Evolutionary conservation across 2,329 filamentous ascomycete species (phyloP).

Genomic region (Ceratocystiopsis sp.): DNA sequence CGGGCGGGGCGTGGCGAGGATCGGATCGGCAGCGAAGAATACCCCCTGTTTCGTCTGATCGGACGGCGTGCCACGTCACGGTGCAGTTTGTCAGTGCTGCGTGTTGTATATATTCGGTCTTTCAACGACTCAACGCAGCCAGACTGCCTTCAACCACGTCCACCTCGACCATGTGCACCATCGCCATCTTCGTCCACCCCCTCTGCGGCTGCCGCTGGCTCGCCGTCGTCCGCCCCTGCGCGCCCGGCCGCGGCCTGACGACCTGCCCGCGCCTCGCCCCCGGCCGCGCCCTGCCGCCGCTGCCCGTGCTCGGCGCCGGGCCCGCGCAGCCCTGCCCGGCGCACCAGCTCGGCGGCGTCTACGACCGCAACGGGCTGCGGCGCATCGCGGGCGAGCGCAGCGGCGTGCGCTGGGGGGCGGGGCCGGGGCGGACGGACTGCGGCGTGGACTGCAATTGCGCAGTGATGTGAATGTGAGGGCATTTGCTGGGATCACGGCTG

Average conservation of each 20-base stretch:
- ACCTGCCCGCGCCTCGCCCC: conserved; percentile 27
- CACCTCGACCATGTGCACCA: conserved; percentile 27
- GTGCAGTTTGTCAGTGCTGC: no score
- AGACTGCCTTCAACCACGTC: no score
- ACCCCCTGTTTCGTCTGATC: no score
- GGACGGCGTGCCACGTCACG: background rate
- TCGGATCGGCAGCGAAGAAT: no score
- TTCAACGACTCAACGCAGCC: no score
- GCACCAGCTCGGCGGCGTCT: conserved; percentile 22
- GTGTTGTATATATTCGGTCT: no score
- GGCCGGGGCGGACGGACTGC: conserved; percentile 21
- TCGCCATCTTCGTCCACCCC: conserved; percentile 30
- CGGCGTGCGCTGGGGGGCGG: conserved; percentile 30
- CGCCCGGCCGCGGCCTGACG: conserved; percentile 30
- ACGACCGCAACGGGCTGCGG: conserved; percentile 30
- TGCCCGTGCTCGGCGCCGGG: conserved; percentile 9
- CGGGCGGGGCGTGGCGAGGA: no score
- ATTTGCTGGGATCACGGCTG: background rate
- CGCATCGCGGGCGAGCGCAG: conserved; percentile 27
- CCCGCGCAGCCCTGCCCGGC: conserved; percentile 21
- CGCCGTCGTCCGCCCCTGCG: conserved; percentile 28
- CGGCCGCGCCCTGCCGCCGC: conserved; percentile 19
- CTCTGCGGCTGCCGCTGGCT: conserved; percentile 36
- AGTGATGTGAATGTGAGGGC: conserved; percentile 27
- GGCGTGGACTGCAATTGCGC: conserved; percentile 21